Evolutionary conservation across 2,329 filamentous ascomycete genomes (phyloP), one percentile per base, ranked within the genome.

Genomic region (Epichloe baconii): DNA sequence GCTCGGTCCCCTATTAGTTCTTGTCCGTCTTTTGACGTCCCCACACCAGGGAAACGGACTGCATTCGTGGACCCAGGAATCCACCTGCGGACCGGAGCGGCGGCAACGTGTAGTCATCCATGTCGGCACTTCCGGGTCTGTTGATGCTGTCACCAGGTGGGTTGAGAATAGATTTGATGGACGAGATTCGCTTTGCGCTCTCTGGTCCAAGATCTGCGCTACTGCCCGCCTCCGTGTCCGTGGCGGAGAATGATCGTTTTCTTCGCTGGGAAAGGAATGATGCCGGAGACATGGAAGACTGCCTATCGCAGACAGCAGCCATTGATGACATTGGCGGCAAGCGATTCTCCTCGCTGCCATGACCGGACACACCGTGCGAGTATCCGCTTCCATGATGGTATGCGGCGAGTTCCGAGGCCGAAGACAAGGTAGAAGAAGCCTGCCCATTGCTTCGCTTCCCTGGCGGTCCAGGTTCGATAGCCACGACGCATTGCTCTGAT

Each of bases 151-250:
- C 56, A n/a, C 55, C 56, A 7, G 55, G 59, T 3, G 80, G 80
- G 55, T 88, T 89, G 12, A 90, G 68, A 44, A 89, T 83, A 5
- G 85, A 86, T 56, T 83, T 86, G 54, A 89, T 89, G 3, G 84
- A 87, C 17, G 82, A 86, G 4, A 88, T 68, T 14, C 85, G 79
- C 62, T 85, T 76, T 42, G 78, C 67, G 38, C 67, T 68, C 26
- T 79, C 74, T 23, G 71, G 67, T 2, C 68, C 67, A n/a, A 61
- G 58, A 38, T 73, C 69, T 35, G 62, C 59, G 7, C 57, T 52
- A n/a, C 52, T 59, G 19, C 64, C 61, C n/a, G 62, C 61, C 38
- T 80, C 78, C 19, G 72, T 73, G 50, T 83, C 79, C 0, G 75
- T 70, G 0, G 75, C 71, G 0, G 83, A 85, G 56, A 86, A 83